Percentiles rank a stretch among this genome's conserved stretches.
These are phyloP conservation scores for Exophiala dermatitidis DNA, from an alignment of 2,329 filamentous ascomycete species.

Conservation along the genomic window DNA sequence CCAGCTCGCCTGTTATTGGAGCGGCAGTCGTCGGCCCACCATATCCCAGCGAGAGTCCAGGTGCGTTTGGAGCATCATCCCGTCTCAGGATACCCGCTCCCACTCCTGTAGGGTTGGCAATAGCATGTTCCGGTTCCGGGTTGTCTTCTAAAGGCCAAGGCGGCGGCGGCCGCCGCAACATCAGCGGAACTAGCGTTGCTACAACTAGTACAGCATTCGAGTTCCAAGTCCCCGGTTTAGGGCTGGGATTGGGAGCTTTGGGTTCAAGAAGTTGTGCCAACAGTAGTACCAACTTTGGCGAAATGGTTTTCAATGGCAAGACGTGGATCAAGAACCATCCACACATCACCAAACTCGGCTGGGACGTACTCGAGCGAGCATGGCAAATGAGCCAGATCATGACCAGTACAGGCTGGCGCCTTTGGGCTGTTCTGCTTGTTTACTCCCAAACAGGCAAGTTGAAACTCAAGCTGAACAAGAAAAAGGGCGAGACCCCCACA, in stretches of 20 bases:
- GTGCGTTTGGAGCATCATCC: neutral
- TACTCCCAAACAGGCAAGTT: constrained; percentile 25
- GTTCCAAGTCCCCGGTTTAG: constrained; percentile 10
- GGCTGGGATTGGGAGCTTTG: neutral
- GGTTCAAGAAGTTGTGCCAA: too few species aligned
- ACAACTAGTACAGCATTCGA: constrained; percentile 2
- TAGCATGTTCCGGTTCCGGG: constrained; percentile 6
- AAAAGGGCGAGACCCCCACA: constrained; percentile 11
- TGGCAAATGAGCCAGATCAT: constrained; percentile 22
- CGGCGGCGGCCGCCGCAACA: constrained; percentile 14
- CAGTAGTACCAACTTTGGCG: constrained; percentile 3
- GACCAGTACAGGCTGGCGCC: constrained; percentile 12
- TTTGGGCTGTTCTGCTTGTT: constrained; percentile 20
- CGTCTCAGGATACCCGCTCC: constrained; percentile 10
- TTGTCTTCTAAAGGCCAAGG: neutral
- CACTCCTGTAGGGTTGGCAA: constrained; percentile 10
- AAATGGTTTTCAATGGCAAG: constrained; percentile 16
- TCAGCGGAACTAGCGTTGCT: constrained; percentile 13
- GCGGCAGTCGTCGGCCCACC: neutral
- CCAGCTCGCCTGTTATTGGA: constrained; percentile 11
- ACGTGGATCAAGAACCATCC: constrained; percentile 23
- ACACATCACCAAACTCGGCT: constrained; percentile 9
- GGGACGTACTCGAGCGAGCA: constrained; percentile 9
- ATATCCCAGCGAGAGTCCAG: neutral
- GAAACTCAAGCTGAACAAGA: constrained; percentile 11